A percentile compares a stretch with the other conserved stretches of the same genome.
phyloP scores from a whole-genome alignment of 257 asterid species.

The Gentiana dahurica region DNA sequence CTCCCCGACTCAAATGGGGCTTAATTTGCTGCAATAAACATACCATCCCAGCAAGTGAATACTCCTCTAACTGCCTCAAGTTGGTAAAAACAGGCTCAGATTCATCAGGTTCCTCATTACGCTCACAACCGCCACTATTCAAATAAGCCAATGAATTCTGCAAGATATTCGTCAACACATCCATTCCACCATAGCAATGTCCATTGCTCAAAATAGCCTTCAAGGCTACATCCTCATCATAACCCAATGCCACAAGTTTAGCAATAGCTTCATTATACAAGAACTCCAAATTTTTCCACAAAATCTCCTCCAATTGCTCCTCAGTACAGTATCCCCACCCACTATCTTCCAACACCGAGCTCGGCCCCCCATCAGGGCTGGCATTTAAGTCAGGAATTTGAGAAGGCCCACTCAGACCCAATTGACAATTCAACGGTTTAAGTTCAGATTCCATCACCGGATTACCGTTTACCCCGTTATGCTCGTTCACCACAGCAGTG shows the following conservation, averaged over 20 bases:
- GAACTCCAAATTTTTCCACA: constrained; percentile 53
- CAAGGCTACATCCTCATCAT: constrained; percentile 58
- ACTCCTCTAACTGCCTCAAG: constrained; percentile 74
- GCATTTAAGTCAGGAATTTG: constrained; percentile 5
- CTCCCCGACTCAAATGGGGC: constrained; percentile 74
- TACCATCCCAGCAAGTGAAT: constrained; percentile 80
- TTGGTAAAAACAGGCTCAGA: constrained; percentile 40
- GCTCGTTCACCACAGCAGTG: constrained; percentile 6
- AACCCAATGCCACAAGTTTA: constrained; percentile 55
- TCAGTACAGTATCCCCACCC: constrained; percentile 36
- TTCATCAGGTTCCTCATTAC: constrained; percentile 26
- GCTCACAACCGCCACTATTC: constrained; percentile 32
- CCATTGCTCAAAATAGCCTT: constrained; percentile 71
- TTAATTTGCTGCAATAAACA: constrained; percentile 75
- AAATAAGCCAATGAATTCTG: constrained; percentile 68
- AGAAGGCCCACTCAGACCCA: constrained; percentile 11
- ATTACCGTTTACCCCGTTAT: constrained; percentile 17
- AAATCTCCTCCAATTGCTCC: constrained; percentile 52
- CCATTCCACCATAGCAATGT: constrained; percentile 83
- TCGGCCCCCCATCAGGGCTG: constrained; percentile 5
- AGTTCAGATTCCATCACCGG: constrained; percentile 22
- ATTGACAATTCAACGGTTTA: constrained; percentile 14
- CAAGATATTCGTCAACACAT: constrained; percentile 65
- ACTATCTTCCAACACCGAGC: constrained; percentile 17
- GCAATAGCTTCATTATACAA: constrained; percentile 51